These are phyloP conservation scores for Cystobasidiaceae sp. DNA, from an alignment of 1,284 basidiomycete species.

Conservation along the genomic window DNA sequence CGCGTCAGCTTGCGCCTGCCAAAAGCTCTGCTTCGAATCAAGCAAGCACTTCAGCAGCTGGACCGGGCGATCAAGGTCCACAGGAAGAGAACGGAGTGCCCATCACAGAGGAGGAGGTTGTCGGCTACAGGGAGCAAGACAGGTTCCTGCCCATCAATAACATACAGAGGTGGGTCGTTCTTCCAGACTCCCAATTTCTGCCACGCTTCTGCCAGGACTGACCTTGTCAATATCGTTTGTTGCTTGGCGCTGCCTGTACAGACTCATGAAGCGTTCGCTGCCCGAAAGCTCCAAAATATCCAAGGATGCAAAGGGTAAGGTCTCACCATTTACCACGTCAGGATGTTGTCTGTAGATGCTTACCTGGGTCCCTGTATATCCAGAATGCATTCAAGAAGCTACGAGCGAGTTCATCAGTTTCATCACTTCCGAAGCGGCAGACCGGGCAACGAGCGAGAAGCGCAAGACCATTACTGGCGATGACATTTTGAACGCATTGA, in stretches of 20 bases:
- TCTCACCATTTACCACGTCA: background rate
- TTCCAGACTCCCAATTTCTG: background rate
- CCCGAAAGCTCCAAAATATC: constrained; percentile 40
- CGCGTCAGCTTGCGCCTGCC: constrained; percentile 28
- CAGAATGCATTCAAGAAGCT: constrained; percentile 49
- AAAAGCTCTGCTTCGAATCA: too few relatives aligned
- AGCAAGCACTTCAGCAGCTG: too few relatives aligned
- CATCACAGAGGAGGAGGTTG: constrained; percentile 30
- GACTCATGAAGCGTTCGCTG: constrained; percentile 42
- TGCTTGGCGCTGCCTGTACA: background rate
- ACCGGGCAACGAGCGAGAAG: constrained; percentile 48
- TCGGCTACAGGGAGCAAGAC: constrained; percentile 32
- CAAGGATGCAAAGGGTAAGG: constrained; percentile 33
- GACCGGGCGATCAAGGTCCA: background rate
- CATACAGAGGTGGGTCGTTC: constrained; percentile 30
- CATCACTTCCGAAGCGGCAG: constrained; percentile 48
- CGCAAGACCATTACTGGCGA: constrained; percentile 80
- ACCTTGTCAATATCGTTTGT: background rate
- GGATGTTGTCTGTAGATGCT: background rate
- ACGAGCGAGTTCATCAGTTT: constrained; percentile 48
- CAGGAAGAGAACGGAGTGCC: constrained; percentile 6
- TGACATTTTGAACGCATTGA: constrained; percentile 75
- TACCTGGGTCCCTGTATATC: background rate
- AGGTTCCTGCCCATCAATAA: constrained; percentile 43
- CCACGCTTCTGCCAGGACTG: background rate